phyloP scores from a whole-genome alignment of 441 rosid species.

The Erysimum cheiri region DNA sequence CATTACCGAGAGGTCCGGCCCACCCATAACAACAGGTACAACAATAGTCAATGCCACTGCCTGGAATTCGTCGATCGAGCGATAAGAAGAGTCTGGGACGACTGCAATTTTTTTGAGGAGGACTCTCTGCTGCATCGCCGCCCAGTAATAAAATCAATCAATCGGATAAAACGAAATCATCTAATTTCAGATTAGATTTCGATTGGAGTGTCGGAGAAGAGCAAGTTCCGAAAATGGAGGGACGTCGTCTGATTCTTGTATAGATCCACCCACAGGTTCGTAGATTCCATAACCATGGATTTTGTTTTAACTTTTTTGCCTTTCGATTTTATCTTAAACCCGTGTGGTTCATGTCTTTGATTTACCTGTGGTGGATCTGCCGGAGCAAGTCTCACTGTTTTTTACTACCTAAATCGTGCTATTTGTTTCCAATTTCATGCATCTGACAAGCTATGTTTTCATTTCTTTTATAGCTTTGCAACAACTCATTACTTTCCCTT shows the following conservation, averaged over 20 bases:
- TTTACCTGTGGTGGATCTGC: constrained; percentile 10
- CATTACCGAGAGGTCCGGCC: not conserved
- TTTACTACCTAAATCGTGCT: constrained; percentile 2
- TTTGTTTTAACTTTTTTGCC: not conserved
- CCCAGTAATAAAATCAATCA: constrained; percentile 5
- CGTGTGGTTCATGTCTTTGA: not conserved
- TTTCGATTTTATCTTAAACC: constrained; percentile 7
- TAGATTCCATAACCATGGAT: constrained; percentile 24
- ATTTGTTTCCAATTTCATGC: too few species aligned
- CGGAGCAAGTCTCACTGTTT: constrained; percentile 20
- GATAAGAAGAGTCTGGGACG: constrained; percentile 32
- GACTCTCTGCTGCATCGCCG: constrained; percentile 42
- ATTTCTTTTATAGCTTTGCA: constrained; percentile 47
- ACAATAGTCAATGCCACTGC: constrained; percentile 41
- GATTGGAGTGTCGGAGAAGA: constrained; percentile 17
- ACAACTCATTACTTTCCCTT: constrained; percentile 60
- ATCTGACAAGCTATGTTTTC: constrained; percentile 51
- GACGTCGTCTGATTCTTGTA: constrained; percentile 29
- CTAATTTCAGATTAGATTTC: not conserved
- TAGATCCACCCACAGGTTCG: constrained; percentile 40
- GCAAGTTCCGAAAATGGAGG: constrained; percentile 30
- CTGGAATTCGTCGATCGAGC: constrained; percentile 24
- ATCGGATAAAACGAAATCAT: not conserved
- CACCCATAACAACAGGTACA: not conserved
- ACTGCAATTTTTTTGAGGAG: constrained; percentile 20